Percentiles rank a stretch among this genome's conserved stretches.
Evolutionary conservation across 2,329 filamentous ascomycete genomes (phyloP).

Genomic region (Fusarium haematococcum): DNA sequence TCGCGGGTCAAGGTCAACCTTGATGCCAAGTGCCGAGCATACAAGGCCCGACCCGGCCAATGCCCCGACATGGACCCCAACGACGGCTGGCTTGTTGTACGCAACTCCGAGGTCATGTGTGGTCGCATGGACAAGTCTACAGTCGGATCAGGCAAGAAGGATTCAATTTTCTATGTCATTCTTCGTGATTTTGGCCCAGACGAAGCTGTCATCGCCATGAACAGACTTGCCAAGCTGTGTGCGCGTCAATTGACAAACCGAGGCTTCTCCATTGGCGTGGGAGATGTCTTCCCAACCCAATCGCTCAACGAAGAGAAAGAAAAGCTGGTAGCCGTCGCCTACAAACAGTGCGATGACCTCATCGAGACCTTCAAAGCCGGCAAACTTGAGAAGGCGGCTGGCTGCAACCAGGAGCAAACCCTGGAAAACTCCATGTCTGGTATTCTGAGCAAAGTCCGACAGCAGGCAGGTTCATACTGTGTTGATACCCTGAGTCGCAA

Average conservation of each 20-base stretch:
- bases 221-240: constrained; percentile 89
- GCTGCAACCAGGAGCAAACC: constrained; percentile 91
- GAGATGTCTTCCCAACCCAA: constrained; percentile 88
- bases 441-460: constrained; percentile 91
- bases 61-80: constrained; percentile 82
- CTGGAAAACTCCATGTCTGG: constrained; percentile 92
- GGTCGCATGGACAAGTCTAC: constrained; percentile 98
- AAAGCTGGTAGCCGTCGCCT: constrained; percentile 80
- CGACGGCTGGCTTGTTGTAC: constrained; percentile 91
- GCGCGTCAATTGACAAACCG: constrained; percentile 89
- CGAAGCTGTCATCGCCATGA: constrained; percentile 91
- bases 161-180: constrained; percentile 97
- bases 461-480: constrained; percentile 90
- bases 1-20: constrained; percentile 89
- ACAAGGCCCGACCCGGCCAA: constrained; percentile 68
- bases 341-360: constrained; percentile 83
- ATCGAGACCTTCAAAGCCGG: constrained; percentile 85
- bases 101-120: constrained; percentile 98
- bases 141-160: constrained; percentile 97
- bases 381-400: constrained; percentile 85
- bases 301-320: constrained; percentile 79
- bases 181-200: constrained; percentile 94
- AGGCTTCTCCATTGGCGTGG: constrained; percentile 96
- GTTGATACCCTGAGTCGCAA: constrained; percentile 89
- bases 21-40: constrained; percentile 91